Percentiles rank a stretch among this genome's conserved stretches.
phyloP scores from a whole-genome alignment of 2,329 filamentous ascomycete genomes.

The Aspergillus pseudonomiae region DNA sequence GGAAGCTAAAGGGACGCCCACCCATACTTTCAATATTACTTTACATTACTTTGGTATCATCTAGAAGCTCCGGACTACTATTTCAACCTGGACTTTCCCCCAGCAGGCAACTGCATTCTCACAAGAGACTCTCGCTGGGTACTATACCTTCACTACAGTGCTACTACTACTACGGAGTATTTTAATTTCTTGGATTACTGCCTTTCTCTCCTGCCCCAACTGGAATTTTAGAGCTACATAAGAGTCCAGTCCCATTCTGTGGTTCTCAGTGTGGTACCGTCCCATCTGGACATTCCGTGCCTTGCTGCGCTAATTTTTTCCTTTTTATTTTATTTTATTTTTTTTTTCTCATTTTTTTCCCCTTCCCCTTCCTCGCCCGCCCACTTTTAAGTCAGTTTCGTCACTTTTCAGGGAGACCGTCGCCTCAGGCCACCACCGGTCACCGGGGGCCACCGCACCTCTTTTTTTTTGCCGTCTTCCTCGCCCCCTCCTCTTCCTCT shows the following conservation, averaged over 20 bases:
- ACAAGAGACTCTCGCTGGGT: background rate
- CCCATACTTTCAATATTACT: slow-evolving; percentile 8
- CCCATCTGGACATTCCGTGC: slow-evolving; percentile 8
- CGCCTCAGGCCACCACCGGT: slow-evolving; percentile 28
- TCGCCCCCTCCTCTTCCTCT: slow-evolving; percentile 7
- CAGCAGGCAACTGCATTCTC: slow-evolving; percentile 20
- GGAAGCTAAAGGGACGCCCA: background rate
- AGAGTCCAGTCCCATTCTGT: slow-evolving; percentile 5
- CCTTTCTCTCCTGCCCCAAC: slow-evolving; percentile 5
- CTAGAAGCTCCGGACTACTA: slow-evolving; percentile 12
- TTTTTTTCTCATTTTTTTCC: slow-evolving; percentile 11
- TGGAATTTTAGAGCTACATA: background rate
- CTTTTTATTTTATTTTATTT: background rate
- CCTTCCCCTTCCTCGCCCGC: slow-evolving; percentile 6
- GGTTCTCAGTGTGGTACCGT: slow-evolving; percentile 9
- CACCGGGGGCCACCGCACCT: slow-evolving; percentile 22
- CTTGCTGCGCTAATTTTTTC: background rate
- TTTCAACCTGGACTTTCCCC: slow-evolving; percentile 22
- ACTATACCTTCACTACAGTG: slow-evolving; percentile 9
- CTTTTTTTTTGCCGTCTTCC: slow-evolving; percentile 23
- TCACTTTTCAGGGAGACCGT: slow-evolving; percentile 21
- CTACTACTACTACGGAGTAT: background rate
- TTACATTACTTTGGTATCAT: slow-evolving; percentile 5
- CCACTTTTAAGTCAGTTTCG: slow-evolving; percentile 23
- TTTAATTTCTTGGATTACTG: slow-evolving; percentile 4